A percentile compares a stretch with the other conserved stretches of the same genome.
phyloP scores from a whole-genome alignment of 108 stramenopile species.

The Fragilariopsis cylindrus region DNA sequence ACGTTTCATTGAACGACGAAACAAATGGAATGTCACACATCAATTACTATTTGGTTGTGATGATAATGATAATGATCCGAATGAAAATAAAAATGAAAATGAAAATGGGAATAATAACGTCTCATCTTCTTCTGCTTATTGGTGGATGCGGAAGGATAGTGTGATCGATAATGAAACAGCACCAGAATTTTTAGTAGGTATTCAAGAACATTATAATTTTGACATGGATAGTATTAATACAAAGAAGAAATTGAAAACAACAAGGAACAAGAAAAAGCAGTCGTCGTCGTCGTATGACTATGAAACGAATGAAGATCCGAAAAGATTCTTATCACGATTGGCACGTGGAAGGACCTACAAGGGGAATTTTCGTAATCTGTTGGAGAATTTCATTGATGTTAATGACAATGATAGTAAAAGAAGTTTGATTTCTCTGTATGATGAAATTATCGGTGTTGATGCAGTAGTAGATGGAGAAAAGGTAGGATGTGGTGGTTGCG shows the following conservation, averaged over 20 bases:
- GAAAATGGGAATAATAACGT: neutral
- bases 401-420: neutral
- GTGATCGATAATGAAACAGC: neutral
- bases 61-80: neutral
- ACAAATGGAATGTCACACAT: neutral
- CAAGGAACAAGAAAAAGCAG: neutral
- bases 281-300: neutral
- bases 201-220: neutral
- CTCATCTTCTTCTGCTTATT: too few relatives aligned
- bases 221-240: neutral
- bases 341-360: constrained; percentile 8
- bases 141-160: too few relatives aligned
- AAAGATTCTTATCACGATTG: constrained; percentile 12
- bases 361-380: neutral
- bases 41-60: neutral
- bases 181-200: neutral
- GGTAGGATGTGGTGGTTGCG: neutral
- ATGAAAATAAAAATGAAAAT: neutral
- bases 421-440: neutral
- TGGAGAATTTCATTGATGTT: neutral
- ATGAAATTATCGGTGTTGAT: neutral
- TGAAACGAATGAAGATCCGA: neutral
- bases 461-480: neutral
- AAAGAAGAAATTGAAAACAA: neutral
- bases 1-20: neutral